Evolutionary conservation across 192 early-diverging fungal genomes (phyloP).

Genomic region (Umbelopsis vinacea): DNA sequence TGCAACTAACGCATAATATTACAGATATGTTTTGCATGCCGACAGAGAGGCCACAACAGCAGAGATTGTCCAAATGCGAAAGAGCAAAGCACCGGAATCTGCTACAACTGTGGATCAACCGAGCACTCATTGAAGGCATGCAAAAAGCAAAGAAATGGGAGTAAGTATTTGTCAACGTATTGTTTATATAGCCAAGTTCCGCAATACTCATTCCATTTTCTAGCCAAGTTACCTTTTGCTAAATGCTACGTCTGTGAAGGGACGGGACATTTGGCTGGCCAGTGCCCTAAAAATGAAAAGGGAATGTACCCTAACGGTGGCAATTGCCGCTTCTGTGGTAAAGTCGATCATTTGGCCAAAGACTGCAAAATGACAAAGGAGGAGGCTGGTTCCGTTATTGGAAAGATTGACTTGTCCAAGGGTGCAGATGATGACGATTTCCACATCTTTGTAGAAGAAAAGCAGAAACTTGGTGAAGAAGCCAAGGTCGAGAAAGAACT

Average conservation of each 20-base stretch:
- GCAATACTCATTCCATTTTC: constrained; percentile 9
- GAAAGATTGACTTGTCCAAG: constrained; percentile 80
- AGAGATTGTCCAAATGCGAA: constrained; percentile 76
- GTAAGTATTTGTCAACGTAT: constrained; percentile 2
- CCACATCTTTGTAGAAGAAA: constrained; percentile 69
- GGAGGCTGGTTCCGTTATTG: constrained; percentile 61
- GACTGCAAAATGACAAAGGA: constrained; percentile 79
- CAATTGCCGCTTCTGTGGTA: constrained; percentile 85
- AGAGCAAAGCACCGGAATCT: constrained; percentile 62
- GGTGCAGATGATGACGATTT: constrained; percentile 96
- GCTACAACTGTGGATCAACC: constrained; percentile 87
- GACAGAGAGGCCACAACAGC: constrained; percentile 82
- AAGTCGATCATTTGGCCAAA: constrained; percentile 80
- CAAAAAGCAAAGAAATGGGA: constrained; percentile 55
- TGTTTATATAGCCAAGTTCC: not conserved
- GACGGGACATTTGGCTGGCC: constrained; percentile 79
- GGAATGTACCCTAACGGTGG: constrained; percentile 93
- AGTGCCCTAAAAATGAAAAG: constrained; percentile 87
- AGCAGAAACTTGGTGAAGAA: constrained; percentile 45
- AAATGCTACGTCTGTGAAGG: constrained; percentile 88
- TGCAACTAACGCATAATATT: not conserved
- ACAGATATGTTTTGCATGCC: constrained; percentile 85
- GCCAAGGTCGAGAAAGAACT: constrained; percentile 29
- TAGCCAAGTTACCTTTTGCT: constrained; percentile 73
- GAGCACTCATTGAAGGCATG: constrained; percentile 87